Base-by-base conservation (phyloP, 2,329 filamentous ascomycete genomes). In the Nothomitra cinnamomea region DNA sequence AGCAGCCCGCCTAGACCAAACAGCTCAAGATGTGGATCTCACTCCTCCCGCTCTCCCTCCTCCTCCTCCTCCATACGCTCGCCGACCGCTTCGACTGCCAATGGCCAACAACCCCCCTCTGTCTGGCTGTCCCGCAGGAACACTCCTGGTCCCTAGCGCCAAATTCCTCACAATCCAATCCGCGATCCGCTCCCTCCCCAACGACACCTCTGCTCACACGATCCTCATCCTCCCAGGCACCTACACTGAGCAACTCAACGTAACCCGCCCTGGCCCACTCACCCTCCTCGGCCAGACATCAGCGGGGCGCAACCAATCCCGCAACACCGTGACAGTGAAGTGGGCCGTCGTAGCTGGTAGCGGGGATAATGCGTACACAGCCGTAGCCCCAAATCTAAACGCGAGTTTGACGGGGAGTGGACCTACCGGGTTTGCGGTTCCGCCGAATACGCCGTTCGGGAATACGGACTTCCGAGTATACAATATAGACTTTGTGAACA, bases 401-500 rank as follows among this genome's bases (percentile, higher is more conserved):
- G 72, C 79, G 7, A 78, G 75, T 10, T 65, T 79, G 21, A 83
- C 79, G 0, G 80, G 81, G 3, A 68, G 72, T 2, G 81, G 81
- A 0, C 72, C 80, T 0, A 80, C 77, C 0, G 81, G 81, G 0
- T 79, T 74, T 59, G 65, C 77, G 0, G 78, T 85, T 0, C 77
- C 79, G 0, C 69, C 64, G 0, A 73, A 69, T 48, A 84, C 80
- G 0, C 79, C 79, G 0, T 82, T 83, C 56, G 81, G 81, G 2
- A 80, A 75, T 60, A 62, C 59, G 0, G 73, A 83, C 61, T 84
- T 85, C 63, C 70, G 79, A 7, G 77, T 73, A 0, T 84, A 85
- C 63, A 84, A 84, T 59, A 67, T 85, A 40, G 75, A 85, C 60
- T 79, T 84, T 57, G 68, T 74, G 19, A 85, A 85, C 59, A 71